These are phyloP conservation scores for Penicillium sp. DNA, from an alignment of 2,329 filamentous ascomycete species.

Conservation along the genomic window DNA sequence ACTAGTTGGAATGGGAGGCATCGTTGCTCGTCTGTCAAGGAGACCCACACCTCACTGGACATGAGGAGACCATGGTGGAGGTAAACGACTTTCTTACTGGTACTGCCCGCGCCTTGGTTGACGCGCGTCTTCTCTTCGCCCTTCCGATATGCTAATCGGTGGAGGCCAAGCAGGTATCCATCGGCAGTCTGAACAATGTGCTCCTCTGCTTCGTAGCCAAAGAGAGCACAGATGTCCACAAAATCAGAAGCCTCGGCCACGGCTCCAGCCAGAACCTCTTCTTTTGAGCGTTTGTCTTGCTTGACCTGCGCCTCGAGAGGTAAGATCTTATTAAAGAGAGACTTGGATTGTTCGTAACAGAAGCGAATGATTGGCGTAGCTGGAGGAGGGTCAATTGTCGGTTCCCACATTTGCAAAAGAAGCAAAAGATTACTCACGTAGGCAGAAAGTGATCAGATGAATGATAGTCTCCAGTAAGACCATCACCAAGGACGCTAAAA, in stretches of 20 bases:
- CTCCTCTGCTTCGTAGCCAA: conserved; percentile 91
- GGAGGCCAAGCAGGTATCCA: conserved; percentile 86
- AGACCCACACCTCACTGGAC: conserved; percentile 99
- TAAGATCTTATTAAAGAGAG: conserved; percentile 75
- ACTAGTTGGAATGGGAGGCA: conserved; percentile 86
- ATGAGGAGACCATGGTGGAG: conserved; percentile 94
- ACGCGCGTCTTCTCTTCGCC: conserved; percentile 78
- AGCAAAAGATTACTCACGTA: conserved; percentile 62
- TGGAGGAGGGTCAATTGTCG: conserved; percentile 37
- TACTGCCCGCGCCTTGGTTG: conserved; percentile 63
- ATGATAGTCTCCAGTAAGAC: conserved; percentile 80
- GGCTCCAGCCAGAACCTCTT: conserved; percentile 68
- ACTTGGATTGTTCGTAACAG: conserved; percentile 77
- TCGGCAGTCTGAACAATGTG: conserved; percentile 93
- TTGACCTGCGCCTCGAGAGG: conserved; percentile 67
- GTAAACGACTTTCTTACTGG: conserved; percentile 84
- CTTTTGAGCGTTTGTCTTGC: conserved; percentile 65
- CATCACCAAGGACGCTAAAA: conserved; percentile 78
- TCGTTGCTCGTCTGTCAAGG: conserved; percentile 78
- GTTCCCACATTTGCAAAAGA: background rate
- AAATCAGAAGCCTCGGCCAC: conserved; percentile 89
- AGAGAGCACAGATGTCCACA: conserved; percentile 85
- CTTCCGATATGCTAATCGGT: conserved; percentile 77
- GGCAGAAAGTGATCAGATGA: conserved; percentile 78
- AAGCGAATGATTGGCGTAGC: conserved; percentile 76